Conservation (phyloP, 2,329 filamentous ascomycete species). For the Corinectria fuckeliana region DNA sequence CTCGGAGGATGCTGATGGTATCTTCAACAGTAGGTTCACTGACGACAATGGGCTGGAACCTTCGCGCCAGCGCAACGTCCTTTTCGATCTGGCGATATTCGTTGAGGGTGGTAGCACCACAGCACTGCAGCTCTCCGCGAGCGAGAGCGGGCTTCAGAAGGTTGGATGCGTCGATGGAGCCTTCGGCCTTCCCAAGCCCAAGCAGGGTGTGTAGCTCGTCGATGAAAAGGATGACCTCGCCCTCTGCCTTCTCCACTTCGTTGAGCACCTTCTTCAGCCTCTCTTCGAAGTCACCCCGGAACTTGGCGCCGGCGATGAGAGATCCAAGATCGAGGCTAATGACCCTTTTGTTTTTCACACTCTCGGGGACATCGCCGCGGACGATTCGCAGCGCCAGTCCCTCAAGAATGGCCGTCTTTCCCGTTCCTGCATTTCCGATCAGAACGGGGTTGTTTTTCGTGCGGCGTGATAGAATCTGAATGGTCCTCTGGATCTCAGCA, state of each 20-base stretch:
- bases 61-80: constrained; percentile 87
- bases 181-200: constrained; percentile 92
- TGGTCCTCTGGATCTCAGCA: constrained; percentile 89
- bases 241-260: constrained; percentile 88
- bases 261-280: constrained; percentile 88
- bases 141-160: constrained; percentile 93
- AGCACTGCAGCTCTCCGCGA: constrained; percentile 91
- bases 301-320: constrained; percentile 94
- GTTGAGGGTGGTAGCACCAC: constrained; percentile 89
- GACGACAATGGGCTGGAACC: constrained; percentile 95
- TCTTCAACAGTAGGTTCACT: constrained; percentile 89
- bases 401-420: constrained; percentile 93
- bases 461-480: constrained; percentile 88
- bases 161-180: constrained; percentile 95
- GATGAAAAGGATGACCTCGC: constrained; percentile 91
- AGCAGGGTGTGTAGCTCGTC: constrained; percentile 93
- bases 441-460: constrained; percentile 97
- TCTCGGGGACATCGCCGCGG: constrained; percentile 91
- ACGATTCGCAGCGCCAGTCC: constrained; percentile 90
- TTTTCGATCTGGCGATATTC: constrained; percentile 97
- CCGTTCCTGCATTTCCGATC: constrained; percentile 90
- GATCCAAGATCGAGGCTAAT: constrained; percentile 88
- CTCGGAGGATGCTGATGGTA: constrained; percentile 92
- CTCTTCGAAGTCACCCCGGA: constrained; percentile 95
- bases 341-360: constrained; percentile 92